Evolutionary conservation across 257 asterid genomes (phyloP).

Genomic region (Nicotiana paniculata): DNA sequence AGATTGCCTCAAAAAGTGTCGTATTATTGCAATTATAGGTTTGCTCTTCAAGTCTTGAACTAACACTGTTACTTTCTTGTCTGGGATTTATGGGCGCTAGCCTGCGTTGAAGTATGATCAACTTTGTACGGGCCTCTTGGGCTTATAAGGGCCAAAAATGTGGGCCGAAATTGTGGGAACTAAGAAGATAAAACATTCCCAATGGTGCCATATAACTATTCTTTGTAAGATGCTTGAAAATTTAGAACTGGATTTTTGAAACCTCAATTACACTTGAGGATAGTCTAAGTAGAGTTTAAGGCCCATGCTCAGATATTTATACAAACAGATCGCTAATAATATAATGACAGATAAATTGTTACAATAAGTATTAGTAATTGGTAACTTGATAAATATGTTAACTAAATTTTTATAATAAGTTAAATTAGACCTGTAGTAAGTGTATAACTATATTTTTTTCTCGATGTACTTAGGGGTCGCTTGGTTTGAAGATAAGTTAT

Average conservation of each 20-base stretch:
- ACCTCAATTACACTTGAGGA: background rate
- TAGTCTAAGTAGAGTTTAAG: background rate
- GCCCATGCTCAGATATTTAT: background rate
- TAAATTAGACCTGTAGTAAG: background rate
- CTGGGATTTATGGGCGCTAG: background rate
- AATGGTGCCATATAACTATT: background rate
- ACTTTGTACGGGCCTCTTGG: too few species aligned
- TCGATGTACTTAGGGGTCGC: background rate
- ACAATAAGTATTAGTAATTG: background rate
- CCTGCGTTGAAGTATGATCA: too few species aligned
- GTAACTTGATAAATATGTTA: background rate
- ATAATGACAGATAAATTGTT: background rate
- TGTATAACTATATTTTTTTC: background rate
- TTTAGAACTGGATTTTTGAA: background rate
- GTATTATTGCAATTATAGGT: too few species aligned
- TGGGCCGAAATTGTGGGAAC: background rate
- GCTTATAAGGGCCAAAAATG: background rate
- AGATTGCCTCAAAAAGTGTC: too few species aligned
- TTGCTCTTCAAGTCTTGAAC: background rate
- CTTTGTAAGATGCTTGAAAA: background rate
- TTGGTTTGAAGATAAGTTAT: background rate
- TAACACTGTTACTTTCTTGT: background rate
- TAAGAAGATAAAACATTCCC: background rate
- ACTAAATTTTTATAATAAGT: background rate
- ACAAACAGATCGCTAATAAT: too few species aligned